Conservation (phyloP, 352 stramenopile species). For the Phytophthora sp. region DNA sequence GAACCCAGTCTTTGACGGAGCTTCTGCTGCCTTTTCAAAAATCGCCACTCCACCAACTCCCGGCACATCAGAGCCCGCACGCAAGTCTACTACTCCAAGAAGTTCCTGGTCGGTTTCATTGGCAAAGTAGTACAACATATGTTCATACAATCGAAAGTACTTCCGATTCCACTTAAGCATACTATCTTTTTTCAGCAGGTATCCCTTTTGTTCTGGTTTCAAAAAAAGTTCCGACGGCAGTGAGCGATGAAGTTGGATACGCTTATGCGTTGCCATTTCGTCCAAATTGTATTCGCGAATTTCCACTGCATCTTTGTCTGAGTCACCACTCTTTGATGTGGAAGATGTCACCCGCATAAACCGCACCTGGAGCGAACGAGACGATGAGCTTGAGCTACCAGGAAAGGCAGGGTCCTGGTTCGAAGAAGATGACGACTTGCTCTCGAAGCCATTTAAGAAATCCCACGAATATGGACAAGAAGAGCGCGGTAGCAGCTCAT, state of each 20-base stretch:
- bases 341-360: constrained; percentile 90
- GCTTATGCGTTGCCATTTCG: constrained; percentile 81
- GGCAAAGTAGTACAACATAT: constrained; percentile 91
- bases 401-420: constrained; percentile 74
- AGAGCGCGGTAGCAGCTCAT: constrained; percentile 72
- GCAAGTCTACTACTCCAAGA: constrained; percentile 83
- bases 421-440: constrained; percentile 53
- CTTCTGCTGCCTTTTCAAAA: constrained; percentile 78
- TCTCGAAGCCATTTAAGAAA: constrained; percentile 70
- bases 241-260: constrained; percentile 84
- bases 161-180: constrained; percentile 91
- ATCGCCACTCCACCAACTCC: constrained; percentile 81
- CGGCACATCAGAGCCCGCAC: constrained; percentile 66
- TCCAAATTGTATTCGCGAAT: constrained; percentile 90
- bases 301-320: constrained; percentile 83
- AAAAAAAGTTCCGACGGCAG: constrained; percentile 83
- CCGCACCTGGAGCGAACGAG: constrained; percentile 80
- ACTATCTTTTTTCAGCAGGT: constrained; percentile 88
- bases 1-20: constrained; percentile 59
- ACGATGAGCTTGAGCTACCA: constrained; percentile 56
- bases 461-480: constrained; percentile 91
- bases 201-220: constrained; percentile 79
- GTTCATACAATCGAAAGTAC: constrained; percentile 88
- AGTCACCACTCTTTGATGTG: constrained; percentile 52
- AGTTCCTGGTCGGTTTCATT: constrained; percentile 87